Percentiles rank a stretch among this genome's conserved stretches.
These are phyloP conservation scores for Kalaharituber pfeilii DNA, from an alignment of 2,329 filamentous ascomycete species.

Conservation along the genomic window DNA sequence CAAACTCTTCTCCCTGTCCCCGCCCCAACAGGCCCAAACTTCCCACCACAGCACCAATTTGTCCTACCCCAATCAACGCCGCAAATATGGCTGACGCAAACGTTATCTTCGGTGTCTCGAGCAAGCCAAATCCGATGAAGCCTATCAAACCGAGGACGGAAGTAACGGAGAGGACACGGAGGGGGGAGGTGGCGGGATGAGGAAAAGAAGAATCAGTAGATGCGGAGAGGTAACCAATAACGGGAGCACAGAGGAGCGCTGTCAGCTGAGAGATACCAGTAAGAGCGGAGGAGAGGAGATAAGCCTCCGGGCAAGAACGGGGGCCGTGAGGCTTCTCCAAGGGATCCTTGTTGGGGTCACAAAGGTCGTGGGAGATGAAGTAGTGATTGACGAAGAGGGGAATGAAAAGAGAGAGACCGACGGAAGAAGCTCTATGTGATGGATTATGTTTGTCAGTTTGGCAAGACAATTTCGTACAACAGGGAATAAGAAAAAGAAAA, in stretches of 20 bases:
- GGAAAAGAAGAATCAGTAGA: constrained; percentile 74
- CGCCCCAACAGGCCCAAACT: constrained; percentile 74
- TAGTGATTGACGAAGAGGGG: constrained; percentile 85
- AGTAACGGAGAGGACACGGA: constrained; percentile 44
- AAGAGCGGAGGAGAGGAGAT: constrained; percentile 60
- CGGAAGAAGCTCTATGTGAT: constrained; percentile 78
- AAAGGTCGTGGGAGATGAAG: constrained; percentile 66
- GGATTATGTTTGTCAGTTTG: too few species aligned
- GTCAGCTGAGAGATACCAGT: constrained; percentile 78
- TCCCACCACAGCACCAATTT: constrained; percentile 93
- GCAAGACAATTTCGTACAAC: too few species aligned
- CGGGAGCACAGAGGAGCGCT: constrained; percentile 65
- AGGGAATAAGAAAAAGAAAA: too few species aligned
- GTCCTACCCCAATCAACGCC: constrained; percentile 68
- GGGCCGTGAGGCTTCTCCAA: constrained; percentile 45
- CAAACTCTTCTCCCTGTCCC: constrained; percentile 40
- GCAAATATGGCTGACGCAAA: not conserved
- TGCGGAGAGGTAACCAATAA: constrained; percentile 56
- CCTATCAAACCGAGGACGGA: constrained; percentile 59
- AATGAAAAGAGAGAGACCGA: constrained; percentile 88
- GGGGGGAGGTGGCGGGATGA: constrained; percentile 44
- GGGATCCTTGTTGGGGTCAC: constrained; percentile 43
- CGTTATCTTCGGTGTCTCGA: constrained; percentile 53
- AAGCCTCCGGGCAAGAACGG: constrained; percentile 66
- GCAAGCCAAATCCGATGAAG: constrained; percentile 57